These are phyloP conservation scores for Ramularia collo-cygni DNA, from an alignment of 2,329 filamentous ascomycete genomes.

Conservation along the genomic window DNA sequence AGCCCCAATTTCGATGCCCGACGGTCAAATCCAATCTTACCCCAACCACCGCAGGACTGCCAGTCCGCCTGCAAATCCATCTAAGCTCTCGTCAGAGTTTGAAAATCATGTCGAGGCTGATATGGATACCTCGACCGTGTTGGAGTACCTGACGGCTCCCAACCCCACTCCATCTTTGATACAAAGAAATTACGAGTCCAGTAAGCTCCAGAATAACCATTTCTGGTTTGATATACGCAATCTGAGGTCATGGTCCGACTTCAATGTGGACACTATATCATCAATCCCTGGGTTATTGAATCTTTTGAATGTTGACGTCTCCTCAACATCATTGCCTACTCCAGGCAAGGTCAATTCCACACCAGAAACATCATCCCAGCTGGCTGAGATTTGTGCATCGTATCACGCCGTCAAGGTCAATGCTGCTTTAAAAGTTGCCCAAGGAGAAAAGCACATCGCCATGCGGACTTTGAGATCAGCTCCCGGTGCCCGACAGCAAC, in stretches of 20 bases:
- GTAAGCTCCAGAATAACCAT: slow-evolving; percentile 66
- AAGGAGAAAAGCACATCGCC: slow-evolving; percentile 57
- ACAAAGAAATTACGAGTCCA: slow-evolving; percentile 62
- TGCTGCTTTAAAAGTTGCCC: slow-evolving; percentile 69
- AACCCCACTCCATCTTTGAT: slow-evolving; percentile 81
- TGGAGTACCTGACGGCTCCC: slow-evolving; percentile 68
- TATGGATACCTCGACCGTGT: slow-evolving; percentile 57
- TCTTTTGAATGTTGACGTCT: slow-evolving; percentile 59
- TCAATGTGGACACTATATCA: slow-evolving; percentile 65
- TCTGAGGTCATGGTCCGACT: slow-evolving; percentile 73
- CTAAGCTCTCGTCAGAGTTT: slow-evolving; percentile 36
- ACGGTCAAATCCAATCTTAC: slow-evolving; percentile 27
- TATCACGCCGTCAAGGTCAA: slow-evolving; percentile 86
- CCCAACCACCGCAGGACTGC: slow-evolving; percentile 23
- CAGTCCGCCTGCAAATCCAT: slow-evolving; percentile 37
- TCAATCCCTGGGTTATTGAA: slow-evolving; percentile 64
- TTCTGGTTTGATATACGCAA: slow-evolving; percentile 97
- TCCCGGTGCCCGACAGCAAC: slow-evolving; percentile 45
- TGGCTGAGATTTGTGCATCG: slow-evolving; percentile 67
- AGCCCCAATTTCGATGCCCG: slow-evolving; percentile 28
- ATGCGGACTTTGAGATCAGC: slow-evolving; percentile 37
- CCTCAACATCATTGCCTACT: slow-evolving; percentile 53
- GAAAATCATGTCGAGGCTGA: slow-evolving; percentile 28
- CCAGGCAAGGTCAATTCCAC: slow-evolving; percentile 52
- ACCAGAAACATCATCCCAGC: slow-evolving; percentile 64